These are phyloP conservation scores for Phialophora expanda DNA, from an alignment of 2,329 filamentous ascomycete genomes.

Conservation along the genomic window DNA sequence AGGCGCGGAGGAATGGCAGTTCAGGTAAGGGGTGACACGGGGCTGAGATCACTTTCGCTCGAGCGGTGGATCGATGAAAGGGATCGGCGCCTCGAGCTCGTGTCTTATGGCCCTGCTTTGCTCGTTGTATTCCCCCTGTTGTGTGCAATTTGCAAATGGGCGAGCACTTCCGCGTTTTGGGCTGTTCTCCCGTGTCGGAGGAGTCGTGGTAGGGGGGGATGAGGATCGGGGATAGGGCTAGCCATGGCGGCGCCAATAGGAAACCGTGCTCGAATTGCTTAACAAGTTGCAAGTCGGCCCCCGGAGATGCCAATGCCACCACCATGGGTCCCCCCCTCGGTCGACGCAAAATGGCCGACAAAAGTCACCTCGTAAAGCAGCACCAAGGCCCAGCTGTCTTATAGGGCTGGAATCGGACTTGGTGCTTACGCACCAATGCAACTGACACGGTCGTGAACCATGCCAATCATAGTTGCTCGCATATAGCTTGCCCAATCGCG, in stretches of 20 bases:
- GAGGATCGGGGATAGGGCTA: background rate
- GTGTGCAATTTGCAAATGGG: no score
- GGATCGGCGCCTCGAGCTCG: no score
- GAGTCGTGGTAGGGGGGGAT: background rate
- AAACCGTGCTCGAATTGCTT: conserved; percentile 10
- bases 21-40: background rate
- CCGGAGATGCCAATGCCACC: conserved; percentile 3
- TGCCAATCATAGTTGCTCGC: conserved; percentile 1
- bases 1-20: background rate
- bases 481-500: conserved; percentile 1
- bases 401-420: conserved; percentile 23
- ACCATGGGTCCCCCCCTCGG: background rate
- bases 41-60: background rate
- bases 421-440: conserved; percentile 19
- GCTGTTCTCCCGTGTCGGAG: no score
- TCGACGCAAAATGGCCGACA: conserved; percentile 7
- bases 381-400: background rate
- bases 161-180: no score
- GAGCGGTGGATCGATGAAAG: no score
- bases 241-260: background rate
- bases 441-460: conserved; percentile 9
- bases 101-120: no score
- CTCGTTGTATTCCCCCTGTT: no score
- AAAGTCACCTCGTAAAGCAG: conserved; percentile 19
- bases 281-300: conserved; percentile 8